These are phyloP conservation scores for Stagonosporopsis tanaceti DNA, from an alignment of 2,329 filamentous ascomycete genomes.

Conservation along the genomic window DNA sequence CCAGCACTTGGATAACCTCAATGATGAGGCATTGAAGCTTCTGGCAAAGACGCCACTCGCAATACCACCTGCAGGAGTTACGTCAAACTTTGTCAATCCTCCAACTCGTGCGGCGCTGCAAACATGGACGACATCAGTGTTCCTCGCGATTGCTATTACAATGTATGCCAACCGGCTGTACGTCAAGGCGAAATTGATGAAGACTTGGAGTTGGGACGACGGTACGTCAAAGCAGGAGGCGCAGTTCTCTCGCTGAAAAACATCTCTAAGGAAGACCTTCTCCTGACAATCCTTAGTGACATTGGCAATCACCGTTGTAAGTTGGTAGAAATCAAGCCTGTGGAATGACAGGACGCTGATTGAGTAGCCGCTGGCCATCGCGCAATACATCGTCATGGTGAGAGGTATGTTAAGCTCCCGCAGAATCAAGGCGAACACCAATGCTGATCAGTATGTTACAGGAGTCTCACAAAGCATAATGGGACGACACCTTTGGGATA, in stretches of 20 bases:
- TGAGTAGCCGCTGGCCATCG: background rate
- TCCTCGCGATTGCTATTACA: background rate
- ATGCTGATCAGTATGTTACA: background rate
- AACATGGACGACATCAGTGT: background rate
- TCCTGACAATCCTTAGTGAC: background rate
- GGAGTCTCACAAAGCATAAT: constrained; percentile 1
- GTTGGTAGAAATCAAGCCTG: background rate
- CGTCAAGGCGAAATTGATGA: background rate
- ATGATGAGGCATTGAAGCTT: background rate
- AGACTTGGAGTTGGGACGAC: background rate
- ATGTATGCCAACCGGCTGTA: background rate
- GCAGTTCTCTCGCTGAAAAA: background rate
- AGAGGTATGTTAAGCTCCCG: background rate
- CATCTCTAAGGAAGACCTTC: background rate
- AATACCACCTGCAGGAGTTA: constrained; percentile 13
- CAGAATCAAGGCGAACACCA: background rate
- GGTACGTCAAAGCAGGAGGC: background rate
- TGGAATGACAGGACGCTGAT: background rate
- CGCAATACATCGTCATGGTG: background rate
- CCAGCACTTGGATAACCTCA: background rate
- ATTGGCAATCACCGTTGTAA: background rate
- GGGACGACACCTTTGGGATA: constrained; percentile 13
- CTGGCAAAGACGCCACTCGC: constrained; percentile 6
- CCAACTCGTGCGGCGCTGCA: constrained; percentile 10
- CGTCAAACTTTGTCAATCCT: constrained; percentile 18